Conservation (phyloP, 2,329 filamentous ascomycete species). For the Colletotrichum tropicale region DNA sequence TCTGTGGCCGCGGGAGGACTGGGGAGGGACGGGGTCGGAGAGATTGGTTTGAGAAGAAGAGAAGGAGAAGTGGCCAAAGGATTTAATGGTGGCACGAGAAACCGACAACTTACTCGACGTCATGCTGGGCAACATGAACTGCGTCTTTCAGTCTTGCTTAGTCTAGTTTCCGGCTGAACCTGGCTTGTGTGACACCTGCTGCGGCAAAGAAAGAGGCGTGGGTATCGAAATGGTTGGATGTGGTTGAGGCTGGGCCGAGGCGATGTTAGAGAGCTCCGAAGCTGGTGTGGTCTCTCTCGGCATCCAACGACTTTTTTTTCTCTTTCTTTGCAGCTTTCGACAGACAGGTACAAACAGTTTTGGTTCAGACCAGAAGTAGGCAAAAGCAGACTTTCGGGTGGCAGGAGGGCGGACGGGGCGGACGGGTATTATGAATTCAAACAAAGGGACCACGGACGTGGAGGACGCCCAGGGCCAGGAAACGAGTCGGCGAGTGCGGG, state of each 20-base stretch:
- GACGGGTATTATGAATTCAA: conserved; percentile 15
- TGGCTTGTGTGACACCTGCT: conserved; percentile 7
- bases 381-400: conserved; percentile 8
- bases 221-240: not conserved
- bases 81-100: conserved; percentile 35
- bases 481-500: conserved; percentile 8
- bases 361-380: conserved; percentile 6
- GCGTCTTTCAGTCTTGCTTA: conserved; percentile 15
- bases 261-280: not conserved
- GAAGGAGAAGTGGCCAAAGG: conserved; percentile 39
- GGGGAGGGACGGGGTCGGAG: not conserved
- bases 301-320: not conserved
- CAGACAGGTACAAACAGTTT: conserved; percentile 2
- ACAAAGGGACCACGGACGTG: not conserved
- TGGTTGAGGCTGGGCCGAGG: not conserved
- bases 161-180: conserved; percentile 9
- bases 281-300: not conserved
- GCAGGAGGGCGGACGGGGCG: conserved; percentile 7
- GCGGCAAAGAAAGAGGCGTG: not conserved
- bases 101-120: conserved; percentile 47
- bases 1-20: conserved; percentile 12
- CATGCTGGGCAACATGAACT: conserved; percentile 40
- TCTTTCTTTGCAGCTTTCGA: not conserved
- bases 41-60: conserved; percentile 25
- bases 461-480: not conserved